Evolutionary conservation across 2,329 filamentous ascomycete genomes (phyloP), one percentile per base, ranked within the genome.

Genomic region (Fusarium foetens): DNA sequence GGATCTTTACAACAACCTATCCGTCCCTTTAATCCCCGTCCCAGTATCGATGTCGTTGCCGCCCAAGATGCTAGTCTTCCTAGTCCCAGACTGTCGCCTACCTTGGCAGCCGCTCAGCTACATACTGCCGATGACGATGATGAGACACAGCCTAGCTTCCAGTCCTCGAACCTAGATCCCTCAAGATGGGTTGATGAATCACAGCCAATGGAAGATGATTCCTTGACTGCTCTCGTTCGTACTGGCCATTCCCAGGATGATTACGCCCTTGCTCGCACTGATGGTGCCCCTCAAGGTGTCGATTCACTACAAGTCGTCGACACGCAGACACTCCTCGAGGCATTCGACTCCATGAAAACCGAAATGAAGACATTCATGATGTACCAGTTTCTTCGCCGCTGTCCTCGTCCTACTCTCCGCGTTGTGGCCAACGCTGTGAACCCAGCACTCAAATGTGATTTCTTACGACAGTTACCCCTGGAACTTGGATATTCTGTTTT

Each of bases 361-460:
- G 92, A 96, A 76, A 91, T 99, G 88, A 96, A 99, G 83, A 93
- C 93, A 0, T 97, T 97, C 79, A 92, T 99, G 83, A 97, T 99
- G 91, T 98, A 97, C 79, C 95, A 99, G 79, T 90, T 99, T 61
- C 87, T 99, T 31, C 92, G 94, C 63, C 89, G 96, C 51, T 98
- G 95, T 78, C 90, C 94, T 10, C 93, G 97, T 74, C 92, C 94
- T 45, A 97, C 95, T 0, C 86, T 99, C 9, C 94, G 96, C 77
- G 91, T 97, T 60, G 92, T 99, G 61, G 94, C 95, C 39, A 91
- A 94, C 73, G 91, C 94, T 19, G 95, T 99, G 72, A 98, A 97
- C 77, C 96, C 96, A 12, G 94, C 95, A 0, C 83, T 99, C 63
- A 98, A 97, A 81, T 97, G 94, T 79, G 96, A 99, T 80, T 98